Conservation (phyloP, 1,284 basidiomycete species). For the Sporisorium iseilematis-ciliati region DNA sequence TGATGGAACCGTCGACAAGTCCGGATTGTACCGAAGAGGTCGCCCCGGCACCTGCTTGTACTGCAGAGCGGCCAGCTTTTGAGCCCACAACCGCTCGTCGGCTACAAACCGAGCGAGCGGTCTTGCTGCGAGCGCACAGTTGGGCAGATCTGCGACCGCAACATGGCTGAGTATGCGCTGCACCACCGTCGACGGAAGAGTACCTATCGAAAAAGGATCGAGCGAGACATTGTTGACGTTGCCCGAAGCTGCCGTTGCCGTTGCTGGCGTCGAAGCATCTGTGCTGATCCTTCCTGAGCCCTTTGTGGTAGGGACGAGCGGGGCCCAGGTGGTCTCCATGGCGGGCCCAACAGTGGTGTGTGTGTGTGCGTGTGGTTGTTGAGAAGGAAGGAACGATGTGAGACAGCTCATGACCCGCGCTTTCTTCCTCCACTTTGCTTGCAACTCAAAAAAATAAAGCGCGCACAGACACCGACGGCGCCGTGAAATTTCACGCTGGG, state of each 20-base stretch:
- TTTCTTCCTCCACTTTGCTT: constrained; percentile 6
- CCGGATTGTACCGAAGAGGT: constrained; percentile 33
- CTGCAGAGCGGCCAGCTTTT: constrained; percentile 35
- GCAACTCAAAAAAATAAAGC: constrained; percentile 6
- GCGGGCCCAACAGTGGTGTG: neutral
- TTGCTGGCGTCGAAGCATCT: constrained; percentile 2
- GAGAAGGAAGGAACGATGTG: neutral
- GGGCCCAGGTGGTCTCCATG: constrained; percentile 52
- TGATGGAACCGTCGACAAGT: constrained; percentile 34
- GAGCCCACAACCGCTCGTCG: constrained; percentile 55
- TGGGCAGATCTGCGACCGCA: constrained; percentile 40
- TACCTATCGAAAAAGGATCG: constrained; percentile 48
- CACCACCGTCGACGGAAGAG: constrained; percentile 39
- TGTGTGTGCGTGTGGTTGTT: neutral
- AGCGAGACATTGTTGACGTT: constrained; percentile 35
- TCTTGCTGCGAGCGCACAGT: constrained; percentile 42
- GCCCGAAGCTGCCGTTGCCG: constrained; percentile 5
- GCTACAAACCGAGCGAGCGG: constrained; percentile 56
- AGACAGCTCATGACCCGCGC: neutral
- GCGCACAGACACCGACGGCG: constrained; percentile 10
- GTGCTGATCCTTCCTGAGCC: constrained; percentile 20
- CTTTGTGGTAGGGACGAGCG: constrained; percentile 43
- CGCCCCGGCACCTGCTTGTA: constrained; percentile 51
- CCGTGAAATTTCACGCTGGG: neutral
- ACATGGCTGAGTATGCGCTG: constrained; percentile 50